Percentiles rank a stretch among this genome's conserved stretches.
Evolutionary conservation across 345 rosid species (phyloP).

Genomic region (Euclidium syriacum): DNA sequence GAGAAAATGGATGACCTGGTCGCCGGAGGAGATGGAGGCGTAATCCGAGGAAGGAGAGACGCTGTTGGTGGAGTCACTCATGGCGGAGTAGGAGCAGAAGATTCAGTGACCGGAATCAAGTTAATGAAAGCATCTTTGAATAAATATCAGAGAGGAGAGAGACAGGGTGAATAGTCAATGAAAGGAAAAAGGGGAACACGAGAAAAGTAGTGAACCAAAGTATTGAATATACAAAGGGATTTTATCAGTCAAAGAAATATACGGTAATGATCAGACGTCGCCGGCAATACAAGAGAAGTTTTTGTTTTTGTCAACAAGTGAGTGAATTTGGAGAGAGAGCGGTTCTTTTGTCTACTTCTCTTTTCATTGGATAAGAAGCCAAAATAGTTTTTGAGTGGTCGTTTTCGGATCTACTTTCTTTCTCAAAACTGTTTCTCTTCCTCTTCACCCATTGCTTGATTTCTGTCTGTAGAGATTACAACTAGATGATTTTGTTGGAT

Average conservation of each 20-base stretch:
- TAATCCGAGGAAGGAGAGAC: slow-evolving; percentile 54
- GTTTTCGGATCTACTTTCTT: slow-evolving; percentile 14
- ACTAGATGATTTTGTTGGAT: no score
- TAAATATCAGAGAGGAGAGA: slow-evolving; percentile 8
- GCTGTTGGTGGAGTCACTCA: slow-evolving; percentile 66
- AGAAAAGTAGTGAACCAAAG: not conserved
- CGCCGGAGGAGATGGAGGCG: slow-evolving; percentile 55
- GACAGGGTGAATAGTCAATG: slow-evolving; percentile 23
- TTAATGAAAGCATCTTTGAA: slow-evolving; percentile 26
- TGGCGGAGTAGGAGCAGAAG: slow-evolving; percentile 26
- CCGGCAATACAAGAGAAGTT: slow-evolving; percentile 6
- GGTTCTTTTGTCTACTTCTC: not conserved
- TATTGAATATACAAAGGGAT: not conserved
- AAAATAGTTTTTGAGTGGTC: slow-evolving; percentile 14
- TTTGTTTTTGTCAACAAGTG: slow-evolving; percentile 5
- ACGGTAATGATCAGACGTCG: not conserved
- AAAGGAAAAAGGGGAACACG: not conserved
- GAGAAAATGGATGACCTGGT: slow-evolving; percentile 46
- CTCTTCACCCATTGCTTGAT: not conserved
- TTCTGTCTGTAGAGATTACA: no score
- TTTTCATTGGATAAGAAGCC: slow-evolving; percentile 21
- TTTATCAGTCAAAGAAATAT: not conserved
- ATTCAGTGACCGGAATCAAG: slow-evolving; percentile 15
- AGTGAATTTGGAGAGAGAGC: not conserved
- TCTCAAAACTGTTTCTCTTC: not conserved